Conservation (phyloP, 177 flowering plant species). For the Vitis hybrid region DNA sequence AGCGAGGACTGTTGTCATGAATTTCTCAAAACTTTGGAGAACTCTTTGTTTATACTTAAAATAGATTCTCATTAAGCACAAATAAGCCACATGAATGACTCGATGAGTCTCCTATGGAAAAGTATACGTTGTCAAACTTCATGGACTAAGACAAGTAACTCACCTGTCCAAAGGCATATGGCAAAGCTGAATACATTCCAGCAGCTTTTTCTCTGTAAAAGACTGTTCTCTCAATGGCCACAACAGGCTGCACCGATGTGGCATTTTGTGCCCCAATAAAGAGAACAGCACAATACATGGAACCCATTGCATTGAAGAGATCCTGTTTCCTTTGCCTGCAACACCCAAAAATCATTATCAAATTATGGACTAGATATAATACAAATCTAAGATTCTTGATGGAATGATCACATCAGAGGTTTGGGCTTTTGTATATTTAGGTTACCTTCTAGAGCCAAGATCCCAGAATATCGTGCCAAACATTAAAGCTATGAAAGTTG, state of each 20-base stretch:
- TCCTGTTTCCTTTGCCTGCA: constrained; percentile 48
- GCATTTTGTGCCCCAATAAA: constrained; percentile 76
- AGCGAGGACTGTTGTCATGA: background rate
- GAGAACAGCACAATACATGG: constrained; percentile 77
- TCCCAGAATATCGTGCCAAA: constrained; percentile 87
- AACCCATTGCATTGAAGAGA: constrained; percentile 74
- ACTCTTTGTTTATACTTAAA: background rate
- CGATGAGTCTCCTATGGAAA: too few species aligned
- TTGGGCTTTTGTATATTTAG: background rate
- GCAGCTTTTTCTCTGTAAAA: constrained; percentile 89
- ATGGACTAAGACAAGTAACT: background rate
- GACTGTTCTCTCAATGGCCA: constrained; percentile 78
- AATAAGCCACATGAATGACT: too few species aligned
- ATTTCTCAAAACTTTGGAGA: background rate
- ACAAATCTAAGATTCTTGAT: background rate
- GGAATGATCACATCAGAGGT: background rate
- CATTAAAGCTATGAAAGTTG: constrained; percentile 60
- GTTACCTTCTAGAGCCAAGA: constrained; percentile 64
- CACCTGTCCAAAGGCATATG: constrained; percentile 90
- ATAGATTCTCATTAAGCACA: too few species aligned
- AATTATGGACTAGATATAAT: background rate
- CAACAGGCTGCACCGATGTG: constrained; percentile 72
- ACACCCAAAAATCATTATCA: background rate
- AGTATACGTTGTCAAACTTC: background rate
- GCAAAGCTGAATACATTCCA: constrained; percentile 87